Evolutionary conservation across 352 stramenopile species (phyloP), one percentile per base, ranked within the genome.

Genomic region (Sclerospora graminicola): DNA sequence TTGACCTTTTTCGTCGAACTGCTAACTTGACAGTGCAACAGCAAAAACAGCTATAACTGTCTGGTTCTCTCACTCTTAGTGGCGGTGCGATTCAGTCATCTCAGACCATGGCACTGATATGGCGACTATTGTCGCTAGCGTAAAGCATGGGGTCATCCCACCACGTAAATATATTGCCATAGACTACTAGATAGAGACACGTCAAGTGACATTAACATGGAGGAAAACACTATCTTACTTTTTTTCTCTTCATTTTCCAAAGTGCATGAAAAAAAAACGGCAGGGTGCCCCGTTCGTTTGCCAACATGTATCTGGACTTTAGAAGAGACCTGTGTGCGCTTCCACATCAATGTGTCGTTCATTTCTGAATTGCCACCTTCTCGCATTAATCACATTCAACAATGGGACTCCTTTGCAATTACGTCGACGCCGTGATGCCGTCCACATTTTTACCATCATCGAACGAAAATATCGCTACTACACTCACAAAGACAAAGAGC

Each of bases 381-480:
- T 3, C 4, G 9, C 9, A 39, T 28, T 16, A 21, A 28, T 18
- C 4, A 24, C 34, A 28, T 28, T 9, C 0, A n/a, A 2, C 11
- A 35, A 67, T 68, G 57, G 57, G 57, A 7, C 54, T 60, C 18
- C 50, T 71, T 13, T 54, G 60, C 39, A 54, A 30, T 14, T 70
- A 58, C 38, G 49, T 67, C 45, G 57, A 64, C 44, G 57, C 57
- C 15, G 41, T 64, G 40, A 41, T 67, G 7, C 49, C 53, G 18
- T 49, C 47, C 46, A 60, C 61, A n/a, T 57, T 60, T 24, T 53
- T 47, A 16, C 45, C 52, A 13, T 35, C 48, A 10, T n/a, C n/a
- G n/a, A 45, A 38, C 8, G 8, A 38, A 0, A 47, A 36, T 2
- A 23, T 19, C 16, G 53, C 38, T 23, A 43, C 53, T 9, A 60